These are phyloP conservation scores for Blastomyces gilchristii DNA, from an alignment of 2,329 filamentous ascomycete genomes.

Conservation along the genomic window DNA sequence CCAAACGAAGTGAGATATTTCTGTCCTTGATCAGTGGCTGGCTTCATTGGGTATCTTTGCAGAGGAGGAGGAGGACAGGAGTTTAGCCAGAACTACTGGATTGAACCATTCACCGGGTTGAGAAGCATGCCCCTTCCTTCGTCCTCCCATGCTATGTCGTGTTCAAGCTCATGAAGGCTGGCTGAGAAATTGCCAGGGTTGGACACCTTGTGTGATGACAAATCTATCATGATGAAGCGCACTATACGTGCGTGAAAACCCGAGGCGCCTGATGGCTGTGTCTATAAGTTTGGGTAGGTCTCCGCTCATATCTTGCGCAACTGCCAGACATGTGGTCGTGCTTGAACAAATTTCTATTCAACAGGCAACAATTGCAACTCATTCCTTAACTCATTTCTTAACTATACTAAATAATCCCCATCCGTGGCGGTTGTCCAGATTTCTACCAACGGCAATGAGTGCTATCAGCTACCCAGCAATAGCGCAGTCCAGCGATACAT, in stretches of 20 bases:
- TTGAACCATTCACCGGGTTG: background rate
- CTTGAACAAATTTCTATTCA: background rate
- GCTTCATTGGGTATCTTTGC: too few relatives aligned
- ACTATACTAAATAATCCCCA: too few relatives aligned
- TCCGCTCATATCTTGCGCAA: background rate
- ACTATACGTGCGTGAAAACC: background rate
- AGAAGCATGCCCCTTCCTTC: background rate
- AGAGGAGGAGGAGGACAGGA: background rate
- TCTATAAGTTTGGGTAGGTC: background rate
- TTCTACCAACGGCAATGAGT: too few relatives aligned
- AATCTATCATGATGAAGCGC: background rate
- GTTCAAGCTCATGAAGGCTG: background rate
- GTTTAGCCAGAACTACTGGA: background rate
- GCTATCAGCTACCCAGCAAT: too few relatives aligned
- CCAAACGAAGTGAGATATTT: too few relatives aligned
- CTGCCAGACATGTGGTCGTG: background rate
- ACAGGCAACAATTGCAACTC: background rate
- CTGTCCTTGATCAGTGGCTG: too few relatives aligned
- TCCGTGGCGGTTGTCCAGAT: too few relatives aligned
- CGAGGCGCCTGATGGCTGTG: background rate
- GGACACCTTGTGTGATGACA: background rate
- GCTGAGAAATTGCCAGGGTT: background rate
- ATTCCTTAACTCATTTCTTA: background rate
- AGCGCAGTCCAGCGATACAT: too few relatives aligned
- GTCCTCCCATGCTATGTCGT: background rate